Evolutionary conservation across 2,329 filamentous ascomycete species (phyloP).

Genomic region (Talaromyces atroroseus): DNA sequence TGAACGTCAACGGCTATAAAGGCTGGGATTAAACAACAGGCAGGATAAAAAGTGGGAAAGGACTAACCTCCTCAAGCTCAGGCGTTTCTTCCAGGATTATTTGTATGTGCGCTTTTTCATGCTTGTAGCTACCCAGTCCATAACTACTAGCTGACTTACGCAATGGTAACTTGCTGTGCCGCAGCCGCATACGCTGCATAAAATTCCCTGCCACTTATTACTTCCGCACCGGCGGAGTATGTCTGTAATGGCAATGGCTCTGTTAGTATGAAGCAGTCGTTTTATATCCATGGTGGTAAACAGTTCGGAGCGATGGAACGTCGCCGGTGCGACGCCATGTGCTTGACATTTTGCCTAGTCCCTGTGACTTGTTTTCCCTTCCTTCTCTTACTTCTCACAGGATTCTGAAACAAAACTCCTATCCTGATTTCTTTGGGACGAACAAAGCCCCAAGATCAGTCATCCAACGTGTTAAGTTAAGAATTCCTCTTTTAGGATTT

Average conservation of each 20-base stretch:
- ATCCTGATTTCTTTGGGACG: background rate
- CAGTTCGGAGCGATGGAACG: background rate
- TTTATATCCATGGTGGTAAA: background rate
- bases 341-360: background rate
- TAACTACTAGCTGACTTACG: background rate
- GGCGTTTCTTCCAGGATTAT: background rate
- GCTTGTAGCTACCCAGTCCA: background rate
- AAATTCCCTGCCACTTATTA: background rate
- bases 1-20: background rate
- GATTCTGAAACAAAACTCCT: background rate
- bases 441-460: background rate
- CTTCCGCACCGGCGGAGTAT: background rate
- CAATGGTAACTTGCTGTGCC: background rate
- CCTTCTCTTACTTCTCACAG: background rate
- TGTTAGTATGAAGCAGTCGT: background rate
- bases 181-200: background rate
- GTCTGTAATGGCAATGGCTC: background rate
- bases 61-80: background rate
- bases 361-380: background rate
- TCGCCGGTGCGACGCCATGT: conserved; percentile 5
- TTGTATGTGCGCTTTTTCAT: background rate
- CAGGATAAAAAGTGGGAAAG: background rate
- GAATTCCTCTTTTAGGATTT: background rate
- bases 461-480: background rate
- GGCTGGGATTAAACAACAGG: background rate